These are phyloP conservation scores for Tritrichomonas foetus DNA, from an alignment of 208 protist genomes.

Conservation along the genomic window DNA sequence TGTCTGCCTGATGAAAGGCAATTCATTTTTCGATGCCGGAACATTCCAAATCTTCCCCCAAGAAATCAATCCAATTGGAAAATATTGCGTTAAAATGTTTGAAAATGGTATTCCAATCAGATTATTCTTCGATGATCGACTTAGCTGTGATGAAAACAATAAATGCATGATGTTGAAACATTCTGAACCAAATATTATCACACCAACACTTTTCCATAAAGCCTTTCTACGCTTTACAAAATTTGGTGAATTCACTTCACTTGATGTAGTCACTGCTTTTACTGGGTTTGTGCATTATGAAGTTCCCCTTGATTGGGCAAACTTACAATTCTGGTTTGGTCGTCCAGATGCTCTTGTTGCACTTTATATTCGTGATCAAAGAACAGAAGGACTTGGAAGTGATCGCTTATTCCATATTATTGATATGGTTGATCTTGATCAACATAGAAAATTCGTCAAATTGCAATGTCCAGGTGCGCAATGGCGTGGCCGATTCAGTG, in stretches of 20 bases:
- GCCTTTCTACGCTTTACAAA: not conserved
- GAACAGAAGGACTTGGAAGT: not conserved
- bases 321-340: not conserved
- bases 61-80: constrained; percentile 13
- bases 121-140: constrained; percentile 1
- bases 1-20: not conserved
- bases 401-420: not conserved
- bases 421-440: not conserved
- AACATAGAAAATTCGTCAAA: not conserved
- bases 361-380: not conserved
- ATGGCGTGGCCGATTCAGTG: not conserved
- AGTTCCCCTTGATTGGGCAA: not conserved
- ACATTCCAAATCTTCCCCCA: not conserved
- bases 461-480: not conserved
- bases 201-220: constrained; percentile 6
- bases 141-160: not conserved
- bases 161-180: not conserved
- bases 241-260: not conserved
- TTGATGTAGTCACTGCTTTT: not conserved
- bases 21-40: not conserved
- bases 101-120: not conserved
- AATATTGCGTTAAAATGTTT: not conserved
- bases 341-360: not conserved
- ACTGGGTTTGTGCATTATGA: not conserved
- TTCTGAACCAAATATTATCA: not conserved